A percentile compares a stretch with the other conserved stretches of the same genome.
These are phyloP conservation scores for Monosporozyma solicola DNA, from an alignment of 805 yeast species.

Conservation along the genomic window DNA sequence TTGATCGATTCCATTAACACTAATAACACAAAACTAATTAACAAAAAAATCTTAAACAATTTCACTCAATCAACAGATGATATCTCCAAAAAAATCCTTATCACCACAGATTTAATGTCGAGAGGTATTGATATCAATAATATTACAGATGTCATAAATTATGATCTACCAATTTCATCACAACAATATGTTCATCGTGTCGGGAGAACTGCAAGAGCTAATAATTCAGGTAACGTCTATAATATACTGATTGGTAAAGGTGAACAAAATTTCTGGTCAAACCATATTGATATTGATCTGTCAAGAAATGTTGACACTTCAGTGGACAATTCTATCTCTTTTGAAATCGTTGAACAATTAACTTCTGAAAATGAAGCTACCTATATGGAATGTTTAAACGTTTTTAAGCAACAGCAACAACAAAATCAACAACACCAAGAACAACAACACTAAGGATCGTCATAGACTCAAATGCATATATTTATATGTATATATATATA, in stretches of 20 bases:
- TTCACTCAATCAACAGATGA: slow-evolving; percentile 34
- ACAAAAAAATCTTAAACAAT: slow-evolving; percentile 48
- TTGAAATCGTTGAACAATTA: slow-evolving; percentile 11
- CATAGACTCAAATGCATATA: not conserved
- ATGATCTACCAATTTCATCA: slow-evolving; percentile 80
- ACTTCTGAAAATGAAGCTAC: slow-evolving; percentile 30
- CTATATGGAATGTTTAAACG: slow-evolving; percentile 39
- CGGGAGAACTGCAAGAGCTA: slow-evolving; percentile 97
- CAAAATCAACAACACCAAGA: not conserved
- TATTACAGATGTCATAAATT: slow-evolving; percentile 71
- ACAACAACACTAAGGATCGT: not conserved
- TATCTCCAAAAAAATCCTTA: slow-evolving; percentile 32
- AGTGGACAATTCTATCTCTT: slow-evolving; percentile 2
- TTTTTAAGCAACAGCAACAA: slow-evolving; percentile 29
- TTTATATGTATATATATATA: not conserved
- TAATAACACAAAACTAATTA: slow-evolving; percentile 43
- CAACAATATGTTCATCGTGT: slow-evolving; percentile 93
- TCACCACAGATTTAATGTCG: slow-evolving; percentile 88
- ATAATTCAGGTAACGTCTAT: slow-evolving; percentile 64
- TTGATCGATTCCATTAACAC: slow-evolving; percentile 45
- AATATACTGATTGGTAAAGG: slow-evolving; percentile 69
- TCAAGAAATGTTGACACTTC: slow-evolving; percentile 34
- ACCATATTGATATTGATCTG: slow-evolving; percentile 41
- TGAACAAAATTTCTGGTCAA: slow-evolving; percentile 58
- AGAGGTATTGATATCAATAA: slow-evolving; percentile 82